Evolutionary conservation across 1,284 basidiomycete species (phyloP), one percentile per base, ranked within the genome.

Genomic region (Megacollybia platyphylla): DNA sequence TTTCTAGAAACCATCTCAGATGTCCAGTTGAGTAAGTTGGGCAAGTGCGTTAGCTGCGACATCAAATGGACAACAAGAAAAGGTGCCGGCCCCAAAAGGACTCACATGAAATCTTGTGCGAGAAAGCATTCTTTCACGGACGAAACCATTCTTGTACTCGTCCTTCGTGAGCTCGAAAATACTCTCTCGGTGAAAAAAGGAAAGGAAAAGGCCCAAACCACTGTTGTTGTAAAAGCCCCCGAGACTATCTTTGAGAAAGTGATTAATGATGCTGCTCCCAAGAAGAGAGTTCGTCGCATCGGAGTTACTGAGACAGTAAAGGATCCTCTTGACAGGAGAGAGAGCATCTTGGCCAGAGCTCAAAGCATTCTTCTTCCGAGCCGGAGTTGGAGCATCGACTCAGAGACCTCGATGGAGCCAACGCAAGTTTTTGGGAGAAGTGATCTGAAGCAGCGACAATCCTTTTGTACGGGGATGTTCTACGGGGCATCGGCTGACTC

Each of bases 11-110:
- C 65, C 41, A 64, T 78, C 45, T 54, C 71, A 0, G 66, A 71
- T 31, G 41, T 56, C 1, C 62, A 77, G 18, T 54, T 86, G 8
- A 54, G 54, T 2, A 64, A 53, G 13, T 53, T 87, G 1, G 54
- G 59, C 8, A 73, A 64, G 49, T 88, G 85, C 50, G 65, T 86
- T 36, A 67, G 70, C 38, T 89, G 86, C 51, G 70, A 75, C 31
- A 54, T 69, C 7, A 56, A 58, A 0, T 89, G 85, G 85, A 86
- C 81, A 2, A 58, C 70, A 5, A 64, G 71, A 41, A 89, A 89
- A 55, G 70, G 70, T 5, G 60, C 61, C 11, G 49, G 57, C 8
- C 70, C 81, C 49, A 87, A 87, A 55, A 57, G 73, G 51, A 54
- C 64, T 2, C 86, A 89, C 52, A 71, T 89, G 17, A 65, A 68